Evolutionary conservation across 2,329 filamentous ascomycete species (phyloP), one percentile per base, ranked within the genome.

Genomic region (Epichloe hybrida): DNA sequence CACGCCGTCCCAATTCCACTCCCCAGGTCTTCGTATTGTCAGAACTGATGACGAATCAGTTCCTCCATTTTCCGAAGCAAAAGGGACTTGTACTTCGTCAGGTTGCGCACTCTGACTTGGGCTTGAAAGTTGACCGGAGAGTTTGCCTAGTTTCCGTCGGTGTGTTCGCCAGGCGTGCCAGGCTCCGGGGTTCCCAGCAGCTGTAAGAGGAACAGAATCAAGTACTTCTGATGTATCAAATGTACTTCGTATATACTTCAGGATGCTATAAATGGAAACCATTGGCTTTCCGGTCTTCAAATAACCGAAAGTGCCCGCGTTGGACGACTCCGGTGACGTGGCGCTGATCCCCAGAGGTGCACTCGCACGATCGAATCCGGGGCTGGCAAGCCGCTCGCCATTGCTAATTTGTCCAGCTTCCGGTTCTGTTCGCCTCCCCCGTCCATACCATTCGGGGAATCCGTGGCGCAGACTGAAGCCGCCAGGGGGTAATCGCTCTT

Each of bases 1-100:
- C 0, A 97, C 91, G 0, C 91, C 90, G 61, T 95, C 88, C 91
- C 91, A 97, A 62, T 95, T 95, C 91, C 91, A 97, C 59, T 95
- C 85, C 6, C 85, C 86, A 0, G 88, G 88, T 34, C 52, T 52
- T 37, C 57, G 42, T 12, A 54, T 45, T 1, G 45, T 48, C 43
- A 40, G 39, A 27, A 54, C 58, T 1, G 56, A 21, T 6, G 51
- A 46, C 17, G 17, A 31, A 20, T 21, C 37, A 17, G 40, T 39
- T 9, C 8, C 34, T 37, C 4, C 23, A 17, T 49, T 31, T 31
- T 12, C 44, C 11, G 31, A 12, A 20, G 38, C 46, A 41, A 3
- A 35, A 27, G 37, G 36, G 20, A 35, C 7, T n/a, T 37, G 9
- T 20, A 35, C 31, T 12, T 48, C 35, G 20, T 48, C 46, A 20